These are phyloP conservation scores for Mycena rosella DNA, from an alignment of 768 basidiomycete genomes.

Conservation along the genomic window DNA sequence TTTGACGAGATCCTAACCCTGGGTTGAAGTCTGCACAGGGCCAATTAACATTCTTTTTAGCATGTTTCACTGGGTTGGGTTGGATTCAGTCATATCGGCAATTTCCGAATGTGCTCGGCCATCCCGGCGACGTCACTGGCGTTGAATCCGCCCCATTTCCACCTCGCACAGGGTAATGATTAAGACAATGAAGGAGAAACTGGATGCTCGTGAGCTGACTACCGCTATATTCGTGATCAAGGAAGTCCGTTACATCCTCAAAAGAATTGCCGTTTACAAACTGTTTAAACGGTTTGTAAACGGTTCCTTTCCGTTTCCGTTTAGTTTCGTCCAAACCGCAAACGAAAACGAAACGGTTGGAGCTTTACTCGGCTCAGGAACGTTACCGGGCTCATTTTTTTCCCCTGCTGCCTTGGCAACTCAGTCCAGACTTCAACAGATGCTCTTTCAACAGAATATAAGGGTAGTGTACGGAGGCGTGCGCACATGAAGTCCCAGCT, in stretches of 20 bases:
- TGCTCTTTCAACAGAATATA: too few species aligned
- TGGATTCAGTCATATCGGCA: constrained; percentile 7
- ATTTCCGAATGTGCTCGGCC: constrained; percentile 15
- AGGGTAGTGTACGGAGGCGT: too few species aligned
- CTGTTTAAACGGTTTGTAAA: too few species aligned
- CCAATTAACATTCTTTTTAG: constrained; percentile 1
- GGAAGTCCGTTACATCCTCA: constrained; percentile 4
- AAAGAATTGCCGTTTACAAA: background rate
- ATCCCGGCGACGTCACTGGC: constrained; percentile 5
- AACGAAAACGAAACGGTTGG: too few species aligned
- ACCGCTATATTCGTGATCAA: constrained; percentile 3
- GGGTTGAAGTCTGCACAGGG: constrained; percentile 9
- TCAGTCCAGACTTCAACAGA: too few species aligned
- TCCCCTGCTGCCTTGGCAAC: too few species aligned
- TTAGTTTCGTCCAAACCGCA: too few species aligned
- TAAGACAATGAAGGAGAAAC: constrained; percentile 1
- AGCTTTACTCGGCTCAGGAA: too few species aligned
- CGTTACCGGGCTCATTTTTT: too few species aligned
- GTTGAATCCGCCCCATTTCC: background rate
- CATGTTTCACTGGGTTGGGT: constrained; percentile 7
- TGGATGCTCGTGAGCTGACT: background rate
- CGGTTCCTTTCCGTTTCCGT: too few species aligned
- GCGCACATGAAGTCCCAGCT: too few species aligned
- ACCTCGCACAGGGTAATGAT: background rate
- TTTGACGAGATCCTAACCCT: background rate